A percentile compares a stretch with the other conserved stretches of the same genome.
Conservation (phyloP, 768 basidiomycete species). For the Fomitopsis serialis region DNA sequence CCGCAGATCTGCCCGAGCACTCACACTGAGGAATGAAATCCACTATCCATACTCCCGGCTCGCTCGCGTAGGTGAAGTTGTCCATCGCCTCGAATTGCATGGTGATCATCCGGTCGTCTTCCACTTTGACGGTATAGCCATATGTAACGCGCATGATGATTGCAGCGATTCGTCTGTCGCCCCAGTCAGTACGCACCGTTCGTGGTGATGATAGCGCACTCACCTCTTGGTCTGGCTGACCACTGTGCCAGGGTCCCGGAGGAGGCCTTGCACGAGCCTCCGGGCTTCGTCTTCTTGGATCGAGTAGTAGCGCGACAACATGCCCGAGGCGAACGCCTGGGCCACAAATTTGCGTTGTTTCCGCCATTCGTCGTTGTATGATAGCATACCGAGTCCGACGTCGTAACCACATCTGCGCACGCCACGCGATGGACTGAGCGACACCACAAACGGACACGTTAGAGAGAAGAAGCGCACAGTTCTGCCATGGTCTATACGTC, state of each 20-base stretch:
- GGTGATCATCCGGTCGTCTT: not conserved
- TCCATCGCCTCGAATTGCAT: not conserved
- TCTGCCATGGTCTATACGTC: not conserved
- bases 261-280: not conserved
- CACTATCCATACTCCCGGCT: not conserved
- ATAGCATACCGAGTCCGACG: not conserved
- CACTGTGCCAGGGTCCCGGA: not conserved
- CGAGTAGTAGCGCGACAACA: not conserved
- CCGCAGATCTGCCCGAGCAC: not conserved
- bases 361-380: not conserved
- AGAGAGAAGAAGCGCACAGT: not conserved
- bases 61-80: not conserved
- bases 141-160: slow-evolving; percentile 4
- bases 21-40: not conserved
- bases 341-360: not conserved
- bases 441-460: not conserved
- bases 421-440: not conserved
- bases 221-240: not conserved
- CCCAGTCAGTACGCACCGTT: too few species aligned
- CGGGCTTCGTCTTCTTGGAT: not conserved
- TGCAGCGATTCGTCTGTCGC: not conserved
- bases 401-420: not conserved
- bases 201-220: too few species aligned
- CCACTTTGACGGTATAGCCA: not conserved
- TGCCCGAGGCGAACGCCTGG: not conserved